These are phyloP conservation scores for Phaseolus coccineus DNA, from an alignment of 331 rosid genomes.

Conservation along the genomic window DNA sequence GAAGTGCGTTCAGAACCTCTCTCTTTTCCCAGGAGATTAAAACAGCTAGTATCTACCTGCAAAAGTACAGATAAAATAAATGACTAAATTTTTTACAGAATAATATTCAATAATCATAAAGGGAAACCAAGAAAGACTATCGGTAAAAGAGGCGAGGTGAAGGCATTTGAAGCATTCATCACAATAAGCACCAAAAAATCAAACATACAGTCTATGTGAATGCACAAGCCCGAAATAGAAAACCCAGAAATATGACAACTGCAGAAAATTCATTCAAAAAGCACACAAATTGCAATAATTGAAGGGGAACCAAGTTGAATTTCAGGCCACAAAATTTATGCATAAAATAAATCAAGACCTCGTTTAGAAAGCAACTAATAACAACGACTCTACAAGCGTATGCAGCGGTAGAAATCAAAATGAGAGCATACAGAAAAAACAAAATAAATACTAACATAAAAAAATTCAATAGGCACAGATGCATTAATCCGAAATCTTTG, in stretches of 20 bases:
- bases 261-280: conserved; percentile 15
- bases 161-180: conserved; percentile 33
- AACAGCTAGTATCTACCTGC: conserved; percentile 44
- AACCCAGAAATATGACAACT: conserved; percentile 27
- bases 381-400: not conserved
- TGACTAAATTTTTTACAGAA: not conserved
- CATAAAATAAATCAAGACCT: conserved; percentile 28
- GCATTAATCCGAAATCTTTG: not conserved
- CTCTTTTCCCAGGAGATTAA: conserved; percentile 20
- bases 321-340: conserved; percentile 18
- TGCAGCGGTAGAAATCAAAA: conserved; percentile 1
- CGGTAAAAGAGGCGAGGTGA: not conserved
- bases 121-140: conserved; percentile 7
- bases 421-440: not conserved
- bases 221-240: not conserved
- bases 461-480: conserved; percentile 1
- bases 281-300: conserved; percentile 29
- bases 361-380: conserved; percentile 23
- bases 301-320: not conserved
- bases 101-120: conserved; percentile 5
- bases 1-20: conserved; percentile 32
- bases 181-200: conserved; percentile 26
- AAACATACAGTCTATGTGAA: conserved; percentile 1
- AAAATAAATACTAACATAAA: conserved; percentile 4
- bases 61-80: conserved; percentile 23